Conservation (phyloP, 2,329 filamentous ascomycete species). For the Bertia moriformis region DNA sequence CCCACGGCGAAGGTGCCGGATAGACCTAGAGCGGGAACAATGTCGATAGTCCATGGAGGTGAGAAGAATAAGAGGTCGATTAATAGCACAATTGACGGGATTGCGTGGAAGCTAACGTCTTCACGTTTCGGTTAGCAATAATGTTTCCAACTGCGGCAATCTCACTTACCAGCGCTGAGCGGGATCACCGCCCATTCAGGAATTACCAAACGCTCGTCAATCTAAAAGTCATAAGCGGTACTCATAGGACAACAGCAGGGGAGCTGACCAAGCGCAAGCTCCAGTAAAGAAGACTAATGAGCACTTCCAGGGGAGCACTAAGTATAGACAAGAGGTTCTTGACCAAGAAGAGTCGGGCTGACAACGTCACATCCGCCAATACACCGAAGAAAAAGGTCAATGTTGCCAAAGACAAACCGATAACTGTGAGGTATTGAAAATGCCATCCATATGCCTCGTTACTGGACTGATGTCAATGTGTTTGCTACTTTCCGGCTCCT, state of each 20-base stretch:
- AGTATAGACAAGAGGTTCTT: constrained; percentile 44
- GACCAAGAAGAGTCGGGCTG: constrained; percentile 30
- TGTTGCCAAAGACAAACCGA: constrained; percentile 39
- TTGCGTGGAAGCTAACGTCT: constrained; percentile 30
- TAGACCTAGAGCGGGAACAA: constrained; percentile 30
- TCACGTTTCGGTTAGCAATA: constrained; percentile 4
- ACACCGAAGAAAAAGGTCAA: constrained; percentile 36
- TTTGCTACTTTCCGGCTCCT: constrained; percentile 2
- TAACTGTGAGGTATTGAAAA: constrained; percentile 49
- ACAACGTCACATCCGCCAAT: constrained; percentile 37
- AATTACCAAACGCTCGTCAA: constrained; percentile 30
- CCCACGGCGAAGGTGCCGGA: constrained; percentile 34
- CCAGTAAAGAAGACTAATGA: constrained; percentile 49
- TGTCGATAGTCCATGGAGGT: constrained; percentile 43
- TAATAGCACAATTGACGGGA: constrained; percentile 35
- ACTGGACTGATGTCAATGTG: constrained; percentile 12
- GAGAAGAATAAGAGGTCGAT: constrained; percentile 40
- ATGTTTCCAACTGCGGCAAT: neutral
- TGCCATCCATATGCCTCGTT: constrained; percentile 51
- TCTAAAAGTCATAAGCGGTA: constrained; percentile 12
- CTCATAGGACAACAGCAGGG: constrained; percentile 5
- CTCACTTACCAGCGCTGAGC: constrained; percentile 15
- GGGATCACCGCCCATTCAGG: constrained; percentile 23
- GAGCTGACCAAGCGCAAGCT: constrained; percentile 31
- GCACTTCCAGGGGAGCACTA: constrained; percentile 41